Conservation (phyloP, 2,329 filamentous ascomycete species). For the Biscogniauxia marginata region DNA sequence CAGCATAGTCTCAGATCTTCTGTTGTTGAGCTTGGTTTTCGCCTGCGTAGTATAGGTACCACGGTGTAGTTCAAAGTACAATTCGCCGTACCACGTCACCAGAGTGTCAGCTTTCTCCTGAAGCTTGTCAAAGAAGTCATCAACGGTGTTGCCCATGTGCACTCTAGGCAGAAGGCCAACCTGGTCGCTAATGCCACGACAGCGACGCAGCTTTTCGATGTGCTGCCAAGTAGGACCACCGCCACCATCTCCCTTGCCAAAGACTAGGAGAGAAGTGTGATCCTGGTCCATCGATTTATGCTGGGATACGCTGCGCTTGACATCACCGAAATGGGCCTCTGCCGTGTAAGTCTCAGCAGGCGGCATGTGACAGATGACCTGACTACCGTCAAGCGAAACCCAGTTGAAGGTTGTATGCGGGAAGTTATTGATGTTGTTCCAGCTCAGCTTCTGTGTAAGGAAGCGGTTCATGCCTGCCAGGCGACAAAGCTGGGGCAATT, state of each 20-base stretch:
- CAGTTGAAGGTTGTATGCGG: constrained; percentile 99
- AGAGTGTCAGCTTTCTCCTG: constrained; percentile 77
- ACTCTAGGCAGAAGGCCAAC: constrained; percentile 80
- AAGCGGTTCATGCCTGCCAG: constrained; percentile 95
- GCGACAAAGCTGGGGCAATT: constrained; percentile 90
- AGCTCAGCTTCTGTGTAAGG: constrained; percentile 97
- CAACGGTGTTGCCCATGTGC: constrained; percentile 84
- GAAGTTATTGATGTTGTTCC: constrained; percentile 99
- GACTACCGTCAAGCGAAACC: constrained; percentile 92
- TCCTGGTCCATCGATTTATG: constrained; percentile 97
- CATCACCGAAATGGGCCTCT: constrained; percentile 90
- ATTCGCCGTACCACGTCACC: constrained; percentile 95
- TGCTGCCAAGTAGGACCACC: constrained; percentile 93
- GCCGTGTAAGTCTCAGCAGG: constrained; percentile 95
- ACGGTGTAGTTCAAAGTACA: constrained; percentile 96
- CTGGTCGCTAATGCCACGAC: constrained; percentile 87
- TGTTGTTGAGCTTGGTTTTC: constrained; percentile 95
- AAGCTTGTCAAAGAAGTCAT: constrained; percentile 87
- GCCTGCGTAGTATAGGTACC: constrained; percentile 97
- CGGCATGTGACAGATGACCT: constrained; percentile 97
- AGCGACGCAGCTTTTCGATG: constrained; percentile 89
- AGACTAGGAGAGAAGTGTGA: constrained; percentile 84
- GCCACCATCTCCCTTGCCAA: constrained; percentile 94
- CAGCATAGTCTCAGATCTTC: constrained; percentile 79
- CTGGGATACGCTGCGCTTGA: constrained; percentile 82